phyloP scores from a whole-genome alignment of 2,329 filamentous ascomycete species.

The Cercospora sojina region DNA sequence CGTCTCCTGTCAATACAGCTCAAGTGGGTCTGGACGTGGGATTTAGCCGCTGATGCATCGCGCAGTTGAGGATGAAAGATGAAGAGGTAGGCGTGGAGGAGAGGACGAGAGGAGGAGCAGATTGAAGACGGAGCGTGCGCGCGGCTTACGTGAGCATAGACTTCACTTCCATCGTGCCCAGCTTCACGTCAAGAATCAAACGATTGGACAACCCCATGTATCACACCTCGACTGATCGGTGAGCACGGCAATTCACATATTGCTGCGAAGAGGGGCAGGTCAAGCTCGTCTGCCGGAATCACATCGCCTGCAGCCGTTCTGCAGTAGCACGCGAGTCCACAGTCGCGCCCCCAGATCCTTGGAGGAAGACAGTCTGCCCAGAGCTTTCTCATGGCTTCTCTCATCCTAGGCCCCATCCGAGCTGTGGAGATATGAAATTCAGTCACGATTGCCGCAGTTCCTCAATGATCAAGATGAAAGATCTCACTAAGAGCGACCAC shows the following conservation, averaged over 20 bases:
- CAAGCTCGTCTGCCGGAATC: not conserved
- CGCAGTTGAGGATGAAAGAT: not conserved
- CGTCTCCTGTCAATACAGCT: not conserved
- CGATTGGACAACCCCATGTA: too few species aligned
- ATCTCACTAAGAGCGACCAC: not conserved
- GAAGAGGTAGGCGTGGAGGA: not conserved
- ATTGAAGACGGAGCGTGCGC: not conserved
- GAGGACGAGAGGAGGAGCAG: not conserved
- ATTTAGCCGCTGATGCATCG: not conserved
- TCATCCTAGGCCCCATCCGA: not conserved
- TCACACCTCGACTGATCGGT: not conserved
- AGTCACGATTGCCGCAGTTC: not conserved
- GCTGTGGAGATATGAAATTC: not conserved
- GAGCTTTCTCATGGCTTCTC: not conserved
- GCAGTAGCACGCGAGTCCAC: not conserved
- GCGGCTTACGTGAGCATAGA: not conserved
- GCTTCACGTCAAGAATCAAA: not conserved
- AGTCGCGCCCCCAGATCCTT: not conserved
- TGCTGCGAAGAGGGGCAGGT: not conserved
- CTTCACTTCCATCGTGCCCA: not conserved
- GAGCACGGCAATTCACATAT: not conserved
- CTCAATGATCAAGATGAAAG: not conserved
- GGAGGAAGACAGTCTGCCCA: not conserved
- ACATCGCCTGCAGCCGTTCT: not conserved
- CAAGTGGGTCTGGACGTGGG: not conserved